Percentiles rank a stretch among this genome's conserved stretches.
Conservation (phyloP, 2,329 filamentous ascomycete genomes). For the Paraphoma sp. region DNA sequence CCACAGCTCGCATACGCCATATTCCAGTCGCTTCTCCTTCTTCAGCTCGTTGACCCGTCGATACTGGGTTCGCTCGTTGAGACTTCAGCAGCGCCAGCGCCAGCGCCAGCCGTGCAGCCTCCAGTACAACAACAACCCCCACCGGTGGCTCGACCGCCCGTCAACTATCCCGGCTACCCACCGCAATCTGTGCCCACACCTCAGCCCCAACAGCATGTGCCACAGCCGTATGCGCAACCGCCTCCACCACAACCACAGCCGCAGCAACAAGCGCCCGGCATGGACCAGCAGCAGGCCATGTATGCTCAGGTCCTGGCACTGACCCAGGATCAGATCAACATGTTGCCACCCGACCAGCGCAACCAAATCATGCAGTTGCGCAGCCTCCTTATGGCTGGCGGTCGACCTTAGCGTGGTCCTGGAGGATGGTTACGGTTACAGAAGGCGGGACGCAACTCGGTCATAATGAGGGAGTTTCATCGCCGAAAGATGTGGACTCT, state of each 20-base stretch:
- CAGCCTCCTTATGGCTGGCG: slow-evolving; percentile 61
- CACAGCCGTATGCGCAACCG: slow-evolving; percentile 54
- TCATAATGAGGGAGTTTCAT: neutral
- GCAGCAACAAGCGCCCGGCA: slow-evolving; percentile 24
- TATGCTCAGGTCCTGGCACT: slow-evolving; percentile 83
- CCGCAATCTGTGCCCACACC: slow-evolving; percentile 59
- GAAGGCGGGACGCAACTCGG: neutral
- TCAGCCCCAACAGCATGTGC: slow-evolving; percentile 46
- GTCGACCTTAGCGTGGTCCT: slow-evolving; percentile 14
- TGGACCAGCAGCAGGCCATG: slow-evolving; percentile 71
- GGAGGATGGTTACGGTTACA: neutral
- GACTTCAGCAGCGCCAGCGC: slow-evolving; percentile 40
- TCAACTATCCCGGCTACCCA: slow-evolving; percentile 44
- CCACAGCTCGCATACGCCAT: slow-evolving; percentile 94
- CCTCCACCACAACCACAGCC: slow-evolving; percentile 37
- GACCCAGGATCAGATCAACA: slow-evolving; percentile 80
- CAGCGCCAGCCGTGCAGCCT: slow-evolving; percentile 42
- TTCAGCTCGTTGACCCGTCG: slow-evolving; percentile 88
- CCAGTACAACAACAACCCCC: slow-evolving; percentile 44
- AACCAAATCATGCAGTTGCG: slow-evolving; percentile 81
- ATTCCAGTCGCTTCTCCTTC: slow-evolving; percentile 90
- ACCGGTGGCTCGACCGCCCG: slow-evolving; percentile 37
- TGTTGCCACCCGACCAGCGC: slow-evolving; percentile 75
- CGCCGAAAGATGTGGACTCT: neutral
- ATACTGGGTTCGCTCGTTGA: slow-evolving; percentile 84